Percentiles rank a stretch among this genome's conserved stretches.
phyloP scores from a whole-genome alignment of 2,329 filamentous ascomycete genomes.

The Penicillium sp. region DNA sequence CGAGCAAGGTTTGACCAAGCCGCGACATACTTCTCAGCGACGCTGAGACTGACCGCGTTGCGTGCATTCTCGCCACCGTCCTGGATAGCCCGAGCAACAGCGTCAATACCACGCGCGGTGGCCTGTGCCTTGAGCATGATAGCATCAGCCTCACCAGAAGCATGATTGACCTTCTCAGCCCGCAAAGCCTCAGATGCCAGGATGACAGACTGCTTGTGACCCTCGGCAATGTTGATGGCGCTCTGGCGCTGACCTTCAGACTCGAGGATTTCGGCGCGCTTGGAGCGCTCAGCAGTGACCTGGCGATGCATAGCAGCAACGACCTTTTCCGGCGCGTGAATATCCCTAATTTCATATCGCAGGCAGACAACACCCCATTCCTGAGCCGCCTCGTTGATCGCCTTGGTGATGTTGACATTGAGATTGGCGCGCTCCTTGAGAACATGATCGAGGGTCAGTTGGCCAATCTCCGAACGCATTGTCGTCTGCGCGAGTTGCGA shows the following conservation, averaged over 20 bases:
- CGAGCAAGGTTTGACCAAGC: conserved; percentile 89
- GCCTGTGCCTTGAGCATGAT: conserved; percentile 81
- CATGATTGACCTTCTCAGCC: conserved; percentile 88
- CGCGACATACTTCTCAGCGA: conserved; percentile 97
- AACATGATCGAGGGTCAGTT: conserved; percentile 93
- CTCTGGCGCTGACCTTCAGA: conserved; percentile 95
- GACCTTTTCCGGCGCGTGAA: conserved; percentile 88
- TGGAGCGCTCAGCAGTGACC: conserved; percentile 93
- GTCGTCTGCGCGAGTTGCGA: conserved; percentile 96
- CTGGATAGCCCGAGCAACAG: conserved; percentile 71
- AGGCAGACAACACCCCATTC: conserved; percentile 96
- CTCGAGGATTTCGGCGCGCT: conserved; percentile 95
- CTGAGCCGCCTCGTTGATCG: conserved; percentile 95
- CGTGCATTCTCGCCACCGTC: conserved; percentile 72
- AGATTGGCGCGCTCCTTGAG: conserved; percentile 93
- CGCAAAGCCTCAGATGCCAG: conserved; percentile 88
- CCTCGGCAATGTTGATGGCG: conserved; percentile 98
- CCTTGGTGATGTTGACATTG: conserved; percentile 97
- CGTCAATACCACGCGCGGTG: conserved; percentile 82
- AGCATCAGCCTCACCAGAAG: conserved; percentile 88
- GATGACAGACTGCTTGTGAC: conserved; percentile 94
- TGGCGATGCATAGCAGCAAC: conserved; percentile 98
- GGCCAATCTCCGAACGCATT: conserved; percentile 97
- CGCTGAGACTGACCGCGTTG: conserved; percentile 76
- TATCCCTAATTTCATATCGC: conserved; percentile 96